Conservation (phyloP, 257 asterid genomes). For the Knoxia roxburghii region DNA sequence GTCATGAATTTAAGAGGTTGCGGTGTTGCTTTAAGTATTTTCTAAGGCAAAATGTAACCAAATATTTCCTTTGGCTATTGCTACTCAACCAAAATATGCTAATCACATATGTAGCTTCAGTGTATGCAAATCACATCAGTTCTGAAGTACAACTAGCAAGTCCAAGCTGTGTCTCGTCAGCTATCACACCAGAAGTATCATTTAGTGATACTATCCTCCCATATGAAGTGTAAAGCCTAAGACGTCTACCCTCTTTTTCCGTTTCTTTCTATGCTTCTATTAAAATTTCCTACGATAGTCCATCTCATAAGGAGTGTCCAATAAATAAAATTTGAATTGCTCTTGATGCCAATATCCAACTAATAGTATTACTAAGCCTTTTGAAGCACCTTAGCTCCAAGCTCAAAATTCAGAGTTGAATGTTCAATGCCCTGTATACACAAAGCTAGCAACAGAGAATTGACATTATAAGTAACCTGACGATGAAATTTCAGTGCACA, state of each 20-base stretch:
- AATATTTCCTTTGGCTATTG: not conserved
- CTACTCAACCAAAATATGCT: not conserved
- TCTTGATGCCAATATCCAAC: not conserved
- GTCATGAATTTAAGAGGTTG: not conserved
- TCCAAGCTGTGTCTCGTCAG: not conserved
- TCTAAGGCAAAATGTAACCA: not conserved
- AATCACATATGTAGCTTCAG: not conserved
- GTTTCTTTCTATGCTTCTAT: not conserved
- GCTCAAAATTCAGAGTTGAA: not conserved
- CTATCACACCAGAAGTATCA: not conserved
- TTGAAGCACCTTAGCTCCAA: not conserved
- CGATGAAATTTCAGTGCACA: slow-evolving; percentile 20
- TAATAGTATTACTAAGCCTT: not conserved
- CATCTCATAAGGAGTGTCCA: not conserved
- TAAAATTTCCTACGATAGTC: not conserved
- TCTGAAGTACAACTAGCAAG: not conserved
- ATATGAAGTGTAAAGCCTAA: not conserved
- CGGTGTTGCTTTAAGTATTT: not conserved
- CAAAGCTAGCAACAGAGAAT: not conserved
- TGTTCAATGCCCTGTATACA: not conserved
- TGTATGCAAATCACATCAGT: too few relatives aligned
- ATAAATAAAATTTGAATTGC: not conserved
- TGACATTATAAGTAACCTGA: too few relatives aligned
- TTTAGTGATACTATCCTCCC: not conserved
- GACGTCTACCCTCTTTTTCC: not conserved